A percentile compares a stretch with the other conserved stretches of the same genome.
These are phyloP conservation scores for Galeopsis tetrahit DNA, from an alignment of 257 asterid genomes.

Conservation along the genomic window DNA sequence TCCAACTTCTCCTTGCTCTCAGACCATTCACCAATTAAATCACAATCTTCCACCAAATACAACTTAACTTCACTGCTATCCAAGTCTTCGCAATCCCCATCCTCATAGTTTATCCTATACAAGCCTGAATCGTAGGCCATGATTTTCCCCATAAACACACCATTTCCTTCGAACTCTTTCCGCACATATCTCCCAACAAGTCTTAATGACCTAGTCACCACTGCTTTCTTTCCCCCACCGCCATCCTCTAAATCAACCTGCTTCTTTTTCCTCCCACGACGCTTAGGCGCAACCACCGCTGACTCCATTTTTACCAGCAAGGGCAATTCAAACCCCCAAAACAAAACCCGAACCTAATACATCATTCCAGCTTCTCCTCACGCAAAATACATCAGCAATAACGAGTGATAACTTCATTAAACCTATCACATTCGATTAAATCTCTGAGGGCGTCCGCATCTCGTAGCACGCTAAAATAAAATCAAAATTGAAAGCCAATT, in stretches of 20 bases:
- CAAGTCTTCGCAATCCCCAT: constrained; percentile 88
- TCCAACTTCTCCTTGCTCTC: constrained; percentile 67
- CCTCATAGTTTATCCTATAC: constrained; percentile 81
- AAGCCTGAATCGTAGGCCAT: constrained; percentile 65
- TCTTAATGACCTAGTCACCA: constrained; percentile 51
- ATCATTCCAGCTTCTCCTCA: constrained; percentile 31
- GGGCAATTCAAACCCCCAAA: constrained; percentile 32
- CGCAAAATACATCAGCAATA: constrained; percentile 22
- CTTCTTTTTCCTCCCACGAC: constrained; percentile 84
- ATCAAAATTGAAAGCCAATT: constrained; percentile 10
- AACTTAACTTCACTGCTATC: constrained; percentile 59
- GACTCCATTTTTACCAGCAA: constrained; percentile 53
- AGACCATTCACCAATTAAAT: constrained; percentile 63
- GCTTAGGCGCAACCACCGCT: constrained; percentile 44
- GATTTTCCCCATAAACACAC: constrained; percentile 73
- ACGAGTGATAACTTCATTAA: constrained; percentile 19
- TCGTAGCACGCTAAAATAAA: constrained; percentile 15
- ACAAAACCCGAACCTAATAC: constrained; percentile 37
- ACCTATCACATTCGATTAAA: constrained; percentile 41
- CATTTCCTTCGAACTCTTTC: constrained; percentile 76
- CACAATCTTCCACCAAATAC: constrained; percentile 62
- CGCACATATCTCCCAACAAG: constrained; percentile 71
- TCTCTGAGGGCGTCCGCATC: constrained; percentile 24
- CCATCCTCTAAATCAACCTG: constrained; percentile 49
- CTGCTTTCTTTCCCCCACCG: constrained; percentile 53